Conservation (phyloP, 768 basidiomycete genomes). For the Tephrocybe sp. region DNA sequence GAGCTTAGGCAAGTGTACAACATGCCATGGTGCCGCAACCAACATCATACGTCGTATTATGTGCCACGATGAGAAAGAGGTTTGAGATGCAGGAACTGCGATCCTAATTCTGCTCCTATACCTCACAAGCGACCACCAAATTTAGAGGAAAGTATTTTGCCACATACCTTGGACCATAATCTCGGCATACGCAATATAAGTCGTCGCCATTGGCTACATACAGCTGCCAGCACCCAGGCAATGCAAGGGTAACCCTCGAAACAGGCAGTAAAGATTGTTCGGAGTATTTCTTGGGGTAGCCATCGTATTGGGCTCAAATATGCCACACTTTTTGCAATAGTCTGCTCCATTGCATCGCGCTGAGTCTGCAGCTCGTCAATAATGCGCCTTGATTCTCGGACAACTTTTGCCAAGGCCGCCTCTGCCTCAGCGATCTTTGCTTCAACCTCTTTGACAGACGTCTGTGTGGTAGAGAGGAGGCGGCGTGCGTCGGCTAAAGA, state of each 20-base stretch:
- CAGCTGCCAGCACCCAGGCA: slow-evolving; percentile 73
- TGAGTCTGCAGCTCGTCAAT: slow-evolving; percentile 56
- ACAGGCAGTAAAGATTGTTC: slow-evolving; percentile 66
- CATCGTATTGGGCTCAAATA: slow-evolving; percentile 73
- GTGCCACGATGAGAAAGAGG: too few species aligned
- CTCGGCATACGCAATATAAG: slow-evolving; percentile 63
- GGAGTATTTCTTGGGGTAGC: slow-evolving; percentile 69
- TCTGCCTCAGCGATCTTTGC: slow-evolving; percentile 52
- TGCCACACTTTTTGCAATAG: slow-evolving; percentile 48
- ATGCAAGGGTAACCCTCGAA: slow-evolving; percentile 72
- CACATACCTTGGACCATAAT: slow-evolving; percentile 75
- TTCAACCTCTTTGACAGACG: slow-evolving; percentile 33
- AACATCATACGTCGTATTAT: too few species aligned
- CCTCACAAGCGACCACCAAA: background rate
- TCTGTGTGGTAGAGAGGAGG: slow-evolving; percentile 34
- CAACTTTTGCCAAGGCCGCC: slow-evolving; percentile 52
- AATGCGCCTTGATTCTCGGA: slow-evolving; percentile 48
- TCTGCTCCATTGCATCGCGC: slow-evolving; percentile 44
- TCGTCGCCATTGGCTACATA: slow-evolving; percentile 65
- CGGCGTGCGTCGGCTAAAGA: slow-evolving; percentile 51
- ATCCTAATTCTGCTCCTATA: too few species aligned
- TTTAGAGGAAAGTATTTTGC: slow-evolving; percentile 3
- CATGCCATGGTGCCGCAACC: too few species aligned
- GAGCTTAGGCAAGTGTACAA: too few species aligned
- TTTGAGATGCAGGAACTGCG: too few species aligned